phyloP scores from a whole-genome alignment of 768 basidiomycete species.

The Chalciporus pseudorubinellus region DNA sequence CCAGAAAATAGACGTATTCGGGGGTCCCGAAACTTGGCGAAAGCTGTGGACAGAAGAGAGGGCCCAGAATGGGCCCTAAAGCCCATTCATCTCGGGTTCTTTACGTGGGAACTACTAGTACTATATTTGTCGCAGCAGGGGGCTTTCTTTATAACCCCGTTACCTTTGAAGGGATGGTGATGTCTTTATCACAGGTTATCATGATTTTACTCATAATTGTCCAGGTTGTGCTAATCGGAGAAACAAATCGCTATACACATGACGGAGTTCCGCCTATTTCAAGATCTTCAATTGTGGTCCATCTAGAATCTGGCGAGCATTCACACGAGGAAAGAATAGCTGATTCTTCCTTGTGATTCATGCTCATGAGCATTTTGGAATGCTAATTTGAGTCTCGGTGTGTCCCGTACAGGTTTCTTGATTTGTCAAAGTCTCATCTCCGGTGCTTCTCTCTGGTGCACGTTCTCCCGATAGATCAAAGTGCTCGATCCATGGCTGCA shows the following conservation, averaged over 20 bases:
- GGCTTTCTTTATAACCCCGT: neutral
- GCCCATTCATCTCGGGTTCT: neutral
- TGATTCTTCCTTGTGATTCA: too few species aligned
- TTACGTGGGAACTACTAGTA: neutral
- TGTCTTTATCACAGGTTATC: neutral
- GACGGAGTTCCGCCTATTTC: neutral
- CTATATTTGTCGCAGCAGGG: neutral
- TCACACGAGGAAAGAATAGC: neutral
- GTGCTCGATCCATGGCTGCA: neutral
- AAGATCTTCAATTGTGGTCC: neutral
- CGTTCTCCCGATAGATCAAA: neutral
- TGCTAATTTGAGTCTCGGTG: neutral
- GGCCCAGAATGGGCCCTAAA: neutral
- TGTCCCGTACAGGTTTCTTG: neutral
- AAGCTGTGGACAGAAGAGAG: conserved; percentile 5
- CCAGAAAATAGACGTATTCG: conserved; percentile 7
- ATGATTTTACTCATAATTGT: neutral
- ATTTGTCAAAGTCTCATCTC: neutral
- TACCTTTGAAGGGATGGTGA: neutral
- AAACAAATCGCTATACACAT: neutral
- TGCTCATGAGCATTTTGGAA: too few species aligned
- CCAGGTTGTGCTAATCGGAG: neutral
- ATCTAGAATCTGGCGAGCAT: neutral
- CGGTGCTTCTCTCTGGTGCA: neutral
- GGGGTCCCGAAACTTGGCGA: conserved; percentile 1